Base-by-base conservation (phyloP, 306 rosid species). In the Vicia villosa region DNA sequence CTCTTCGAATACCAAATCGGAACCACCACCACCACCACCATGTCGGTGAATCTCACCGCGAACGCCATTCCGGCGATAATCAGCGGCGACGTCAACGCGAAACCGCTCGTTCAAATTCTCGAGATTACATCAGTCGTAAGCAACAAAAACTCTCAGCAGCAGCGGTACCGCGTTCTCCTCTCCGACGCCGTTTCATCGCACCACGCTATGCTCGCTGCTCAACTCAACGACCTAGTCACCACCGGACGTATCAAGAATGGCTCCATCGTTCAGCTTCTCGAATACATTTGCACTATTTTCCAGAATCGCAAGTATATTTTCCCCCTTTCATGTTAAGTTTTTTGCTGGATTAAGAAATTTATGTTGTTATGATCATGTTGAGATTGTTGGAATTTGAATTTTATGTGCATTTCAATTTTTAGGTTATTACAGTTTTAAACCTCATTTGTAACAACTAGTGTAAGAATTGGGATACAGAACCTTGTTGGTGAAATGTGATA, bases 21-120 rank as follows among this genome's bases (percentile, higher is more conserved):
- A 14, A 57, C 43, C 45, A 28, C 32, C 42, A 22, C n/a, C n/a
- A n/a, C n/a, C n/a, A n/a, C 10, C 17, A 68, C 6, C 4, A 94
- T 94, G 99, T 65, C 97, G 76, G 85, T 88, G 83, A 86, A 89
- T 64, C 95, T 94, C 10, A 85, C 99, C 30, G 82, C 95, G 28
- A 86, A 91, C 80, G 95, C 97, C 43, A 87, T 94, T 68, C 34
- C 89, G 43, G 71, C 85, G 45, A 84, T 95, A 21, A 22, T 79
- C 15, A 74, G 66, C 43, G 99, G 99, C 60, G 97, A 91, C 70
- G 73, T 84, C 45, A 79, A 95, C 83, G 66, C 86, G 52, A 95
- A 86, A 86, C 99, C 96, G 3, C 75, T 95, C 50, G 82, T 95
- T 21, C 99, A 95, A 89, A 84, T 95, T 56, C 37, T 83, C 30